Evolutionary conservation across 495 filamentous ascomycete genomes (phyloP).

Genomic region (Daldinia bambusicola): DNA sequence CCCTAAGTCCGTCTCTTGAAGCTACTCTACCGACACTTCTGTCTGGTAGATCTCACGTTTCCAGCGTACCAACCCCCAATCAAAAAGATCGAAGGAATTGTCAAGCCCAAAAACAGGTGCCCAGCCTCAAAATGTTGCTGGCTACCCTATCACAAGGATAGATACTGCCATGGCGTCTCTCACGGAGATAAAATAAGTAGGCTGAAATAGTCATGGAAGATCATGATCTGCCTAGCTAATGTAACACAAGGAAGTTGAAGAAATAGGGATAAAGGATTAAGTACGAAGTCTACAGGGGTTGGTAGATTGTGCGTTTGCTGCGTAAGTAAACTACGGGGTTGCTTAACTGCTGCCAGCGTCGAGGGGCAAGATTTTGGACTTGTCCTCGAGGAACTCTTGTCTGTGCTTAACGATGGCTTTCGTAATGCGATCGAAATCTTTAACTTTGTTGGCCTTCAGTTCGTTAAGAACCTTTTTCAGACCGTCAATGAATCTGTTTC

Average conservation of each 20-base stretch:
- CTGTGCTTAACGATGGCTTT: conserved; percentile 85
- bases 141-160: conserved; percentile 10
- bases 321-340: conserved; percentile 48
- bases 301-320: conserved; percentile 31
- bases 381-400: conserved; percentile 62
- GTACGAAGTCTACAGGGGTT: conserved; percentile 41
- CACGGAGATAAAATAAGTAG: conserved; percentile 20
- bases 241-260: conserved; percentile 14
- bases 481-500: conserved; percentile 76
- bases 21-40: conserved; percentile 19
- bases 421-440: conserved; percentile 84
- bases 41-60: conserved; percentile 21
- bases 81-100: conserved; percentile 11
- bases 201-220: conserved; percentile 21
- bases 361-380: conserved; percentile 61
- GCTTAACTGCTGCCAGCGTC: conserved; percentile 46
- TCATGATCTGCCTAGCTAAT: conserved; percentile 21
- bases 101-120: conserved; percentile 8
- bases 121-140: conserved; percentile 14
- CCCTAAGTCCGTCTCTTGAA: conserved; percentile 8
- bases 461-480: conserved; percentile 79
- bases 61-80: conserved; percentile 13
- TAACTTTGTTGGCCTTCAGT: conserved; percentile 76
- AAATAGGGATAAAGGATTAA: conserved; percentile 9
- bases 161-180: conserved; percentile 21